phyloP scores from a whole-genome alignment of 495 filamentous ascomycete genomes.

The Lichenothelia convexa region DNA sequence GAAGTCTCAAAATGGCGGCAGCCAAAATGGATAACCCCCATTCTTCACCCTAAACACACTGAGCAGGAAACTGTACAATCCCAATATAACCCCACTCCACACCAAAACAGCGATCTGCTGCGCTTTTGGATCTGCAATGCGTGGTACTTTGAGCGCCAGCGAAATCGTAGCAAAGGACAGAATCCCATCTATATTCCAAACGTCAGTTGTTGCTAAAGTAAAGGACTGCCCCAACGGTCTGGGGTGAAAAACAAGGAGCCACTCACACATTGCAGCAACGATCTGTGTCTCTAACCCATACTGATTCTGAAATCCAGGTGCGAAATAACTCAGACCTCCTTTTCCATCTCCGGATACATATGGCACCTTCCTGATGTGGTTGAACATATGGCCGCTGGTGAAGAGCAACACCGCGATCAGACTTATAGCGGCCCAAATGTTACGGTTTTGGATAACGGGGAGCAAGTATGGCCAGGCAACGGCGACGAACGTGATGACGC shows the following conservation, averaged over 20 bases:
- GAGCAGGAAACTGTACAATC: constrained; percentile 83
- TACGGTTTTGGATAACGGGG: constrained; percentile 78
- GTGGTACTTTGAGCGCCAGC: constrained; percentile 76
- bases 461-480: constrained; percentile 68
- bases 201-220: not conserved
- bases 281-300: constrained; percentile 95
- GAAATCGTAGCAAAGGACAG: constrained; percentile 81
- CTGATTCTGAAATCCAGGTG: constrained; percentile 84
- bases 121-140: constrained; percentile 53
- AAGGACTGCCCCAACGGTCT: not conserved
- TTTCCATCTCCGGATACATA: constrained; percentile 76
- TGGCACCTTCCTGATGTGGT: constrained; percentile 93
- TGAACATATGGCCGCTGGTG: constrained; percentile 97
- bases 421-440: constrained; percentile 82
- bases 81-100: constrained; percentile 62
- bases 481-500: constrained; percentile 44
- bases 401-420: constrained; percentile 85
- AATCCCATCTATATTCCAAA: constrained; percentile 49
- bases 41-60: constrained; percentile 93
- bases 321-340: constrained; percentile 83
- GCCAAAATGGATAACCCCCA: constrained; percentile 79
- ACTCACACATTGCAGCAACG: constrained; percentile 86
- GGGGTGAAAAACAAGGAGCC: not conserved
- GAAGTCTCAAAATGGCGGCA: constrained; percentile 93
- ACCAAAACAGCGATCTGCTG: constrained; percentile 70